phyloP scores from a whole-genome alignment of 441 rosid species.

The Populus tomentosa region DNA sequence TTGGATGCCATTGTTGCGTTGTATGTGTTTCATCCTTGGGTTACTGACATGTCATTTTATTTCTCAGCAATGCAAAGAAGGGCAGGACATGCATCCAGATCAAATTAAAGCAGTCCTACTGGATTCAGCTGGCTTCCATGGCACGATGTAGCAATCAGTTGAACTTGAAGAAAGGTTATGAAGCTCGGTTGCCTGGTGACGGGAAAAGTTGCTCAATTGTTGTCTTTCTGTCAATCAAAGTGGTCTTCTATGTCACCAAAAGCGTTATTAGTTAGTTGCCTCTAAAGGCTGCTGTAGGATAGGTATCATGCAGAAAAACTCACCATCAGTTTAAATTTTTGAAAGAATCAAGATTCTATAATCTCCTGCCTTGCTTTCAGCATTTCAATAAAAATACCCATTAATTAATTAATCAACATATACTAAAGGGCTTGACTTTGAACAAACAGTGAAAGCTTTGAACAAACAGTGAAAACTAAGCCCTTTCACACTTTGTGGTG shows the following conservation, averaged over 20 bases:
- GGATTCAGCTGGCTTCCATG: constrained; percentile 73
- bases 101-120: constrained; percentile 82
- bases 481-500: too few species aligned
- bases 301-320: not conserved
- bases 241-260: not conserved
- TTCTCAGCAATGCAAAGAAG: constrained; percentile 61
- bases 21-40: not conserved
- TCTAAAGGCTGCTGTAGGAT: not conserved
- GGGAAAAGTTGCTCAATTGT: not conserved
- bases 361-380: constrained; percentile 1
- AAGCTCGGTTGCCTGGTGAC: not conserved
- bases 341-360: constrained; percentile 6
- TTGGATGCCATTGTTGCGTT: not conserved
- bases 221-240: constrained; percentile 1
- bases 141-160: constrained; percentile 32
- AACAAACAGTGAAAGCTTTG: too few species aligned
- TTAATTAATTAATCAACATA: too few species aligned
- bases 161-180: not conserved
- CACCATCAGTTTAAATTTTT: not conserved
- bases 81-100: constrained; percentile 57
- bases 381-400: not conserved
- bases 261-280: not conserved
- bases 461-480: not conserved
- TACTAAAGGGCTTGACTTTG: too few species aligned
- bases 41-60: not conserved